Conservation (phyloP, 768 basidiomycete genomes). For the Leccinum subgranulosum region DNA sequence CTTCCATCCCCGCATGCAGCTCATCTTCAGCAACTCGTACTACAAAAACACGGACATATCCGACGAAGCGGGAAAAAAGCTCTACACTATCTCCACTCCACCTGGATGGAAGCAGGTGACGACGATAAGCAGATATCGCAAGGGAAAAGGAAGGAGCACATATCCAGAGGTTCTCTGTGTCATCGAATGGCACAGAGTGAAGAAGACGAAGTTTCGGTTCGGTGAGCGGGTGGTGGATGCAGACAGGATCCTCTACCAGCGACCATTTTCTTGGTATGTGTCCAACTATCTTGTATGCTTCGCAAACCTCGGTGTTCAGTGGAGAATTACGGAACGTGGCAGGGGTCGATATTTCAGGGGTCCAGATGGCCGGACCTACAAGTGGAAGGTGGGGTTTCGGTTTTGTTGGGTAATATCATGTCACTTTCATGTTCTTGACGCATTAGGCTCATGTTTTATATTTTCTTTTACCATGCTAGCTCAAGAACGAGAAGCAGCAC, state of each 20-base stretch:
- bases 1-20: conserved; percentile 4
- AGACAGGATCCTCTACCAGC: conserved; percentile 11
- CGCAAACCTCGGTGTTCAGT: neutral
- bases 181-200: conserved; percentile 29
- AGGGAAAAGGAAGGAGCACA: neutral
- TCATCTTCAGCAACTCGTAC: conserved; percentile 13
- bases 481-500: conserved; percentile 13
- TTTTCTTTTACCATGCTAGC: neutral
- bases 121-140: conserved; percentile 8
- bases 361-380: conserved; percentile 30
- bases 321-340: neutral
- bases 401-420: conserved; percentile 18
- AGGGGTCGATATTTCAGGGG: conserved; percentile 30
- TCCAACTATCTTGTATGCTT: neutral
- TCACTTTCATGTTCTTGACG: neutral
- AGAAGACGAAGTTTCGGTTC: conserved; percentile 27
- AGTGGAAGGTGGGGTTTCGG: conserved; percentile 27
- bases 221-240: conserved; percentile 20
- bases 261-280: conserved; percentile 11
- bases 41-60: conserved; percentile 19
- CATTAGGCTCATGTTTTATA: neutral
- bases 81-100: conserved; percentile 18
- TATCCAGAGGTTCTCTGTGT: conserved; percentile 20
- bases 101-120: conserved; percentile 13
- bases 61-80: conserved; percentile 15